A percentile compares a stretch with the other conserved stretches of the same genome.
These are phyloP conservation scores for Podila minutissima DNA, from an alignment of 192 early-diverging fungal genomes.

Conservation along the genomic window DNA sequence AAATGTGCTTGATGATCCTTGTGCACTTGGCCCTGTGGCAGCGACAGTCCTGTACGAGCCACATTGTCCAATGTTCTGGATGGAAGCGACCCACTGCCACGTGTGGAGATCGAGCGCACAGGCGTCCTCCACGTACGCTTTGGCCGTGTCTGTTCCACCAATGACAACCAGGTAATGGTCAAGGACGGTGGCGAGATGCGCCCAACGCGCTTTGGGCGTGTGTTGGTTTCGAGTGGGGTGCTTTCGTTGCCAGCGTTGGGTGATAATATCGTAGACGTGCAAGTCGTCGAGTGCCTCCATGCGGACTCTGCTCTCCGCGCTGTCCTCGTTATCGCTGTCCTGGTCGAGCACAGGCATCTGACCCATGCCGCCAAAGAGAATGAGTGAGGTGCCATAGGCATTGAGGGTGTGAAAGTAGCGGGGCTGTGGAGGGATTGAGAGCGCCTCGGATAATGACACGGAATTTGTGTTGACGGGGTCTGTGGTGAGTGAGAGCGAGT, in stretches of 20 bases:
- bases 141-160: constrained; percentile 43
- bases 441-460: constrained; percentile 28
- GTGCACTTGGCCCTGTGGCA: constrained; percentile 28
- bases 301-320: not conserved
- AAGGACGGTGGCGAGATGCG: constrained; percentile 37
- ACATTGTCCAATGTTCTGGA: constrained; percentile 42
- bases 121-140: constrained; percentile 43
- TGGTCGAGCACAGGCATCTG: not conserved
- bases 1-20: not conserved
- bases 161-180: constrained; percentile 40
- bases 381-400: constrained; percentile 37
- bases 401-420: constrained; percentile 50
- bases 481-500: constrained; percentile 43
- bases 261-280: constrained; percentile 40
- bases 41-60: constrained; percentile 46
- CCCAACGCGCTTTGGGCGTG: constrained; percentile 43
- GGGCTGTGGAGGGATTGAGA: constrained; percentile 29
- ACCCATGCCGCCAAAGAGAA: constrained; percentile 50
- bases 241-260: constrained; percentile 43
- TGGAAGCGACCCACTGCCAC: constrained; percentile 50
- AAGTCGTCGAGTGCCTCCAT: constrained; percentile 36
- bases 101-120: constrained; percentile 43
- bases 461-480: constrained; percentile 45
- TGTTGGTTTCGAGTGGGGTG: constrained; percentile 28
- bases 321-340: constrained; percentile 42